These are phyloP conservation scores for Globisporangium recalcitrans DNA, from an alignment of 352 stramenopile genomes.

Conservation along the genomic window DNA sequence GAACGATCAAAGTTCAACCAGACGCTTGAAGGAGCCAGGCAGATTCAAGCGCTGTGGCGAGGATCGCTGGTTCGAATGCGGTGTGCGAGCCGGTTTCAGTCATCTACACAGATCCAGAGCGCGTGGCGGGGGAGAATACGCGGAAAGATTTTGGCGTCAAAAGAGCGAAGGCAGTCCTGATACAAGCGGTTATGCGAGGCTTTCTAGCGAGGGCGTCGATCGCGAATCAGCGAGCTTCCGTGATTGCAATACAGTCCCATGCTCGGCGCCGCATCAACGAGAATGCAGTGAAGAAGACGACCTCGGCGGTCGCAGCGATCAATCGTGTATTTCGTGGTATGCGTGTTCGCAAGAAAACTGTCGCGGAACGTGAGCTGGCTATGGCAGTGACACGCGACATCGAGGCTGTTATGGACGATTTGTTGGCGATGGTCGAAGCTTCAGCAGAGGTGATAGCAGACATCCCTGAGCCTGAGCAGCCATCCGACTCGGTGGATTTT, in stretches of 20 bases:
- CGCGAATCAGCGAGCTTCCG: conserved; percentile 16
- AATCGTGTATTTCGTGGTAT: conserved; percentile 9
- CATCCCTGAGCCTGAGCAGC: not conserved
- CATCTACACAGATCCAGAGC: conserved; percentile 23
- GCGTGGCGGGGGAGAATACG: conserved; percentile 18
- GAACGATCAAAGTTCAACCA: conserved; percentile 15
- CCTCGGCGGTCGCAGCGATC: conserved; percentile 9
- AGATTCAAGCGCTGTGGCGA: conserved; percentile 29
- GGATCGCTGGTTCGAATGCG: conserved; percentile 14
- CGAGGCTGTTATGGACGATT: conserved; percentile 11
- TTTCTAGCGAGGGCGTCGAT: conserved; percentile 17
- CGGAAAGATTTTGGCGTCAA: conserved; percentile 14
- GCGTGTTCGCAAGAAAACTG: conserved; percentile 4
- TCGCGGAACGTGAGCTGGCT: not conserved
- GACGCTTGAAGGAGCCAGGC: conserved; percentile 10
- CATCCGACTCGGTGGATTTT: not conserved
- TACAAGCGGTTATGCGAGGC: conserved; percentile 22
- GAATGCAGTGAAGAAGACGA: conserved; percentile 5
- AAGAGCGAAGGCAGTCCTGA: conserved; percentile 20
- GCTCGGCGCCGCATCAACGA: conserved; percentile 14
- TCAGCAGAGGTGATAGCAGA: conserved; percentile 1
- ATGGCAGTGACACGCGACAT: not conserved
- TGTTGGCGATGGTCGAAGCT: conserved; percentile 15
- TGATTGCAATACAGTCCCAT: conserved; percentile 22
- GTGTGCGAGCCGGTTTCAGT: conserved; percentile 9